Conservation (phyloP, 2,329 filamentous ascomycete species). For the Fusarium sp. region DNA sequence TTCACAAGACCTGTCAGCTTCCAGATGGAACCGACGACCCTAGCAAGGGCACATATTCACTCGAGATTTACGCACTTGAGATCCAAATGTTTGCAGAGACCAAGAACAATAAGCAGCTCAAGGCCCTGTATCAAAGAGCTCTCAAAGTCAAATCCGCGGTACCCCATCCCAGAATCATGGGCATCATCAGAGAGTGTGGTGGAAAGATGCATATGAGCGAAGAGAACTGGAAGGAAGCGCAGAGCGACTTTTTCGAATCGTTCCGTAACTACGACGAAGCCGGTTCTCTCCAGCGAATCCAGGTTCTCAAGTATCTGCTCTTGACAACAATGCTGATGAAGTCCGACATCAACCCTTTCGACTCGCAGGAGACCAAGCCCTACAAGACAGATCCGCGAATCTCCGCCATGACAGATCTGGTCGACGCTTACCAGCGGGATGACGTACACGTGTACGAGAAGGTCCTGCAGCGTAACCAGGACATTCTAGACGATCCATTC, state of each 20-base stretch:
- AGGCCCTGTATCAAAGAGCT: conserved; percentile 89
- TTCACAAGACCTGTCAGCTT: conserved; percentile 88
- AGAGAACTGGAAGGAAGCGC: conserved; percentile 98
- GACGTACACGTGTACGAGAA: conserved; percentile 92
- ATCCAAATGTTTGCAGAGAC: conserved; percentile 99
- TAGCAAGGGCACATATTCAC: conserved; percentile 93
- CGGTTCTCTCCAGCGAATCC: conserved; percentile 92
- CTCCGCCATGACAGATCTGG: conserved; percentile 94
- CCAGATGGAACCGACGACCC: conserved; percentile 90
- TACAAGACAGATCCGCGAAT: conserved; percentile 97
- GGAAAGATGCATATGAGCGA: conserved; percentile 99
- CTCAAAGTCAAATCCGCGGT: conserved; percentile 95
- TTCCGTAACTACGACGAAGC: conserved; percentile 99
- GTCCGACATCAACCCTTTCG: conserved; percentile 97
- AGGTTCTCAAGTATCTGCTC: conserved; percentile 96
- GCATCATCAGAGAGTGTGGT: conserved; percentile 97
- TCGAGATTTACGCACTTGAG: conserved; percentile 95
- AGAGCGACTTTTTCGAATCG: conserved; percentile 98
- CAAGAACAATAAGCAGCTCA: conserved; percentile 96
- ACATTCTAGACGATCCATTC: conserved; percentile 90
- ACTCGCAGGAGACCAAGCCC: conserved; percentile 98
- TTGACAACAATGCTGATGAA: conserved; percentile 98
- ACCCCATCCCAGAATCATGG: conserved; percentile 98
- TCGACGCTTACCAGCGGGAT: conserved; percentile 95
- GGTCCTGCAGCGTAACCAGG: conserved; percentile 86